Conservation (phyloP, 768 basidiomycete genomes). For the Tylopilus rubrobrunneus region DNA sequence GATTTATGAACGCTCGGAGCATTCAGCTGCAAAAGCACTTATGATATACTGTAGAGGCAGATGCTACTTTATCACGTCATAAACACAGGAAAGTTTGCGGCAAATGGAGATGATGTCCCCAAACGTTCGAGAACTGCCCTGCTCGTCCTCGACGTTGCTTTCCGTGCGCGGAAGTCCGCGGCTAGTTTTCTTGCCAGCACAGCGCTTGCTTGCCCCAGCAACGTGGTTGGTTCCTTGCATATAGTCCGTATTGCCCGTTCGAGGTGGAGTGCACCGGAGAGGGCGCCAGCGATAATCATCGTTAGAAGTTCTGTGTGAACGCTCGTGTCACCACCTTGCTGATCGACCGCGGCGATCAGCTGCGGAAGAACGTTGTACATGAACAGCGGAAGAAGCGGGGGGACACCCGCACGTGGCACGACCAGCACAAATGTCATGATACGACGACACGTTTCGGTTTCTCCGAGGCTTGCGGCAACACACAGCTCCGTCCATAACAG, state of each 20-base stretch:
- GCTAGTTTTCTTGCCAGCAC: constrained; percentile 66
- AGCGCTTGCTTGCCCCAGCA: constrained; percentile 60
- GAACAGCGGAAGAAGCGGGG: constrained; percentile 73
- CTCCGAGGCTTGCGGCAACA: constrained; percentile 49
- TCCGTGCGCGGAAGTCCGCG: constrained; percentile 52
- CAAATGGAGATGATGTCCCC: constrained; percentile 58
- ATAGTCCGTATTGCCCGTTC: constrained; percentile 64
- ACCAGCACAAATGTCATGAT: constrained; percentile 67
- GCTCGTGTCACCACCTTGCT: constrained; percentile 47
- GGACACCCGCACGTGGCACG: constrained; percentile 50
- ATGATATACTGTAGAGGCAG: constrained; percentile 7
- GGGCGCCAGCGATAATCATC: constrained; percentile 58
- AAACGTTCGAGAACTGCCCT: constrained; percentile 55
- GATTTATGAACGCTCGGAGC: constrained; percentile 3
- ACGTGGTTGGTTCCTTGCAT: constrained; percentile 43
- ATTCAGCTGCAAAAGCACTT: neutral
- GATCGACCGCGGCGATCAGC: constrained; percentile 52
- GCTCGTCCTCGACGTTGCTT: constrained; percentile 45
- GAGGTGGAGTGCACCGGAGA: constrained; percentile 65
- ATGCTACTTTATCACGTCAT: constrained; percentile 16
- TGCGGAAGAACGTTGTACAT: constrained; percentile 63
- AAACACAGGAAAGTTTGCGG: constrained; percentile 73
- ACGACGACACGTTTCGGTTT: constrained; percentile 59
- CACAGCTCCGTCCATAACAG: constrained; percentile 67
- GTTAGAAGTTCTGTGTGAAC: constrained; percentile 61